These are phyloP conservation scores for Poronia punctata DNA, from an alignment of 495 filamentous ascomycete species.

Conservation along the genomic window DNA sequence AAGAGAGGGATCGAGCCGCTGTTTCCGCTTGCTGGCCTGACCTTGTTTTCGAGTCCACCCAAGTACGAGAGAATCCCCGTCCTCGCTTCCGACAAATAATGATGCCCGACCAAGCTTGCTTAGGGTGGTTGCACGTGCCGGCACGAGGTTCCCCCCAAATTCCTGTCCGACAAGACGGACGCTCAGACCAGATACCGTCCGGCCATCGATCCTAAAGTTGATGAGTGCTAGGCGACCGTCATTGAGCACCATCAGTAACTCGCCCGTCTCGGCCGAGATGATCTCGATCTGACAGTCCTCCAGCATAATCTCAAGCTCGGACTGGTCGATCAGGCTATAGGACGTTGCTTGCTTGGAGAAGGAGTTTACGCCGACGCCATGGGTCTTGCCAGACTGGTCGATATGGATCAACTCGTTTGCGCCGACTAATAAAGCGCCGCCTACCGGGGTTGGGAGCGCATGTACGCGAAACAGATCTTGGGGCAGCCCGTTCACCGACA, in stretches of 20 bases:
- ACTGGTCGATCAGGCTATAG: constrained; percentile 78
- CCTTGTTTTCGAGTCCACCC: constrained; percentile 61
- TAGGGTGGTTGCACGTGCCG: constrained; percentile 60
- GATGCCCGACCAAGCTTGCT: constrained; percentile 59
- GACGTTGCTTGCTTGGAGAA: constrained; percentile 73
- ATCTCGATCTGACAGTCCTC: constrained; percentile 77
- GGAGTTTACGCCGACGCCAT: constrained; percentile 88
- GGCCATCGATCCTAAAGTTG: constrained; percentile 82
- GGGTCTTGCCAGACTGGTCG: constrained; percentile 90
- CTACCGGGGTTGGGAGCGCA: constrained; percentile 76
- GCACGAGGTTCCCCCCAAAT: constrained; percentile 53
- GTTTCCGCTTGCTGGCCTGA: constrained; percentile 46
- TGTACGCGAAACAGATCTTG: constrained; percentile 85
- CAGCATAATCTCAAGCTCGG: constrained; percentile 67
- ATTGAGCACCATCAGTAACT: constrained; percentile 75
- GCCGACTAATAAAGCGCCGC: constrained; percentile 80
- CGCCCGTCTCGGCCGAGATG: constrained; percentile 64
- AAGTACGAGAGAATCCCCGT: constrained; percentile 73
- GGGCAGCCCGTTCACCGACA: constrained; percentile 76
- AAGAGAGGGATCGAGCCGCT: constrained; percentile 25
- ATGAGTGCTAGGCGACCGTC: constrained; percentile 70
- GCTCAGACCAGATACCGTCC: constrained; percentile 79
- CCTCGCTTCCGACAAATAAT: constrained; percentile 80
- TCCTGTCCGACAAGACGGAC: constrained; percentile 55
- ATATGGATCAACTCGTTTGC: constrained; percentile 90